A percentile compares a stretch with the other conserved stretches of the same genome.
phyloP scores from a whole-genome alignment of 805 yeast genomes.

The Hanseniaspora vineae region DNA sequence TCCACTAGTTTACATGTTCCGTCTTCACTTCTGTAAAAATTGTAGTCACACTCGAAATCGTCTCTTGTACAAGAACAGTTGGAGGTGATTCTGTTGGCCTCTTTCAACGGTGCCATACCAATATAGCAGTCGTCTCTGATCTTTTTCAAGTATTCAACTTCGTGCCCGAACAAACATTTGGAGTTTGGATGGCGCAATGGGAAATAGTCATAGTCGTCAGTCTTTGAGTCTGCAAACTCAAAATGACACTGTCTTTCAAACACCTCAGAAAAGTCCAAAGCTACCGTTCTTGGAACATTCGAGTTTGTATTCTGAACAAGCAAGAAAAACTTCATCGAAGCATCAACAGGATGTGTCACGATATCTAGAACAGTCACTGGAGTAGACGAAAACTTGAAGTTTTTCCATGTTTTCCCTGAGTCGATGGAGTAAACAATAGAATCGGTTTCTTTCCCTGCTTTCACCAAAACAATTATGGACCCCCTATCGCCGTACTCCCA shows the following conservation, averaged over 20 bases:
- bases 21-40: constrained; percentile 53
- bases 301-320: constrained; percentile 37
- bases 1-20: constrained; percentile 79
- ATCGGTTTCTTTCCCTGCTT: constrained; percentile 45
- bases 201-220: constrained; percentile 53
- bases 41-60: constrained; percentile 92
- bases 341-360: constrained; percentile 85
- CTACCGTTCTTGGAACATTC: constrained; percentile 33
- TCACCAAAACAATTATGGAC: constrained; percentile 63
- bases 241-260: constrained; percentile 43
- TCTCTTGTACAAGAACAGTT: constrained; percentile 77
- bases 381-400: constrained; percentile 46
- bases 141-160: constrained; percentile 45
- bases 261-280: constrained; percentile 45
- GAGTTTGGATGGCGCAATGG: constrained; percentile 44
- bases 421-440: constrained; percentile 54
- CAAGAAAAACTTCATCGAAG: constrained; percentile 65
- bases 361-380: constrained; percentile 52
- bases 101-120: constrained; percentile 44
- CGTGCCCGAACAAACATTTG: constrained; percentile 62
- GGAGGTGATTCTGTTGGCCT: constrained; percentile 41
- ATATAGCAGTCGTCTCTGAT: constrained; percentile 49
- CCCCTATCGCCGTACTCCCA: constrained; percentile 99
- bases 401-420: constrained; percentile 68
- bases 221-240: constrained; percentile 30